A percentile compares a stretch with the other conserved stretches of the same genome.
phyloP scores from a whole-genome alignment of 2,329 filamentous ascomycete genomes.

The Dryadomyces quercivorus region DNA sequence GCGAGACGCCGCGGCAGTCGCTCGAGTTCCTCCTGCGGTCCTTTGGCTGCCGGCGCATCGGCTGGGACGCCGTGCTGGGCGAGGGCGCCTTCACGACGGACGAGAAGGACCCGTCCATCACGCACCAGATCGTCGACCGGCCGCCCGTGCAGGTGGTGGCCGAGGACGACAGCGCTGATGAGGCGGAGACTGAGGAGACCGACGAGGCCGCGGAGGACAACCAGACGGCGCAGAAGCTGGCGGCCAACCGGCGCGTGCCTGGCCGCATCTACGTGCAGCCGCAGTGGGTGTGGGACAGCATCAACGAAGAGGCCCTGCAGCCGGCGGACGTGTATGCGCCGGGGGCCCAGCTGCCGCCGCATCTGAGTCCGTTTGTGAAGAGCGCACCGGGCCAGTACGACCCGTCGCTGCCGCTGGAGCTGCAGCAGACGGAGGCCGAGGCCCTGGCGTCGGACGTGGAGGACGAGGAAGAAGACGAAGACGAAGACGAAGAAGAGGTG shows the following conservation, averaged over 20 bases:
- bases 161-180: conserved; percentile 26
- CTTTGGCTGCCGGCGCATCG: conserved; percentile 91
- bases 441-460: conserved; percentile 54
- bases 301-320: conserved; percentile 85
- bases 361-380: conserved; percentile 94
- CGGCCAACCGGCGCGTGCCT: conserved; percentile 63
- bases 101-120: conserved; percentile 79
- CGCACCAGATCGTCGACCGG: conserved; percentile 91
- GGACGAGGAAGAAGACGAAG: conserved; percentile 31
- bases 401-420: conserved; percentile 71
- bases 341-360: conserved; percentile 79
- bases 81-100: conserved; percentile 87
- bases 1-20: conserved; percentile 81
- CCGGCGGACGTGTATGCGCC: conserved; percentile 80
- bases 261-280: conserved; percentile 89
- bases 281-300: conserved; percentile 96
- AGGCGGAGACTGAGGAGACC: conserved; percentile 9
- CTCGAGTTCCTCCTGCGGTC: conserved; percentile 87
- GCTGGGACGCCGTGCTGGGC: conserved; percentile 84
- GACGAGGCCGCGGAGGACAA: conserved; percentile 38
- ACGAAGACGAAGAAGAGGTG: conserved; percentile 26
- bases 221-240: conserved; percentile 47
- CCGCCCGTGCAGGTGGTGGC: conserved; percentile 56
- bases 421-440: conserved; percentile 80
- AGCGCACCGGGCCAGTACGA: conserved; percentile 80